A percentile compares a stretch with the other conserved stretches of the same genome.
Evolutionary conservation across 345 rosid genomes (phyloP).

Genomic region (Pistacia atlantica): DNA sequence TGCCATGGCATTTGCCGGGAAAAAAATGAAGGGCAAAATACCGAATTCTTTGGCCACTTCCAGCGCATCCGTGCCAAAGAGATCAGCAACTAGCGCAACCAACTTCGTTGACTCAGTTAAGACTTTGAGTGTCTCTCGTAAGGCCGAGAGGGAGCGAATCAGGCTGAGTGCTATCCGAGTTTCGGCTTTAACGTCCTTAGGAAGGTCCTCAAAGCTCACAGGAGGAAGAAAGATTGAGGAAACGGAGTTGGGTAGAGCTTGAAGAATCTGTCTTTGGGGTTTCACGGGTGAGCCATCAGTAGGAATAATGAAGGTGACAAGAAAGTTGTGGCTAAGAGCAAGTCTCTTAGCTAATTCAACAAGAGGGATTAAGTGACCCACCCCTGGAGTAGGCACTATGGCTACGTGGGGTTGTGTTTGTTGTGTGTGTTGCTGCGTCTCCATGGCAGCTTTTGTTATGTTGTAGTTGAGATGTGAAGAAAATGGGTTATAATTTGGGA

Average conservation of each 20-base stretch:
- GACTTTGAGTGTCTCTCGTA: slow-evolving; percentile 14
- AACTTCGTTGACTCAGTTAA: slow-evolving; percentile 4
- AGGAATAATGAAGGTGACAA: slow-evolving; percentile 31
- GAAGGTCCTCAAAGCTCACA: slow-evolving; percentile 29
- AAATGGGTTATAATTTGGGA: neutral
- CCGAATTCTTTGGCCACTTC: slow-evolving; percentile 25
- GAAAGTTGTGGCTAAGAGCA: slow-evolving; percentile 25
- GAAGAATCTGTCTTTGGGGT: slow-evolving; percentile 26
- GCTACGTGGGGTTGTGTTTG: slow-evolving; percentile 14
- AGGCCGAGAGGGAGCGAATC: slow-evolving; percentile 19
- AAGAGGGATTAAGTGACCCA: slow-evolving; percentile 41
- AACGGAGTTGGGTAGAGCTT: slow-evolving; percentile 17
- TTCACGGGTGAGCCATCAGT: slow-evolving; percentile 23
- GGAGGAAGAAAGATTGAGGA: slow-evolving; percentile 37
- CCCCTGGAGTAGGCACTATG: slow-evolving; percentile 34
- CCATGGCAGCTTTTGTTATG: slow-evolving; percentile 14
- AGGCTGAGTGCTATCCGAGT: slow-evolving; percentile 14
- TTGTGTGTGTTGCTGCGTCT: neutral
- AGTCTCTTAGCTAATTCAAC: slow-evolving; percentile 35
- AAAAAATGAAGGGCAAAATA: slow-evolving; percentile 19
- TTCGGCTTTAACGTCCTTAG: slow-evolving; percentile 17
- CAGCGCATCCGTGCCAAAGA: slow-evolving; percentile 25
- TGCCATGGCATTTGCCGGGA: slow-evolving; percentile 14
- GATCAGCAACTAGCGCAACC: slow-evolving; percentile 30
- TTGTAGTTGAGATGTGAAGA: neutral